phyloP scores from a whole-genome alignment of 352 stramenopile species.

The Nothophytophthora sp. region DNA sequence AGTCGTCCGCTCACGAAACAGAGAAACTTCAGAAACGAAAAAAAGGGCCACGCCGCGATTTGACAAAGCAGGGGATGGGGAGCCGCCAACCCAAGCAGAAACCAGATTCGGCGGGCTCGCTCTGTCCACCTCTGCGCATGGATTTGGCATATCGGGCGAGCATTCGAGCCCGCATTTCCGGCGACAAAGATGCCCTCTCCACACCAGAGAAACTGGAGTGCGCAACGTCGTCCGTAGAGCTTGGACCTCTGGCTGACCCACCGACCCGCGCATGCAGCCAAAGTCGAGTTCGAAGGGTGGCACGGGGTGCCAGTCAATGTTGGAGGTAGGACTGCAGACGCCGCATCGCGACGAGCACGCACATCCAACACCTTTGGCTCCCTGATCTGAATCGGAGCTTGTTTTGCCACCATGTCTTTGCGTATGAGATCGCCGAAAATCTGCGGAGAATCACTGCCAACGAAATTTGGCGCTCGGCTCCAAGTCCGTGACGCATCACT shows the following conservation, averaged over 20 bases:
- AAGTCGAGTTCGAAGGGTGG: too few relatives aligned
- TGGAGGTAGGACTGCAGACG: not conserved
- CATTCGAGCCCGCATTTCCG: constrained; percentile 10
- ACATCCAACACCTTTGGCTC: too few relatives aligned
- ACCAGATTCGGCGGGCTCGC: constrained; percentile 5
- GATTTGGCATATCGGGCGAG: constrained; percentile 23
- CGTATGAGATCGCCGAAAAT: constrained; percentile 30
- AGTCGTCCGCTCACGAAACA: too few relatives aligned
- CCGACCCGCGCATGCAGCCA: too few relatives aligned
- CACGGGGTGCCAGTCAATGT: too few relatives aligned
- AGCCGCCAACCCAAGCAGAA: too few relatives aligned
- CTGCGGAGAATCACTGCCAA: not conserved
- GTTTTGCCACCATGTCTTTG: too few relatives aligned
- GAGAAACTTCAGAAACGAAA: too few relatives aligned
- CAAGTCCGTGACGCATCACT: constrained; percentile 16
- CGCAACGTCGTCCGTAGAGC: not conserved
- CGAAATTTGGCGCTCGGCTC: too few relatives aligned
- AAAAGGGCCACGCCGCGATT: not conserved
- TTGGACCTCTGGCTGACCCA: constrained; percentile 10
- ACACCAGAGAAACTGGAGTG: constrained; percentile 5
- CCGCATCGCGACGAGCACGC: not conserved
- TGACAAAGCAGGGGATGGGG: constrained; percentile 1
- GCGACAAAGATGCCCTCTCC: constrained; percentile 4
- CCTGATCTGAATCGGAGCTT: too few relatives aligned
- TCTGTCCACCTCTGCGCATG: constrained; percentile 15